Conservation (phyloP, 805 yeast genomes). For the Sugiyamaella americana region DNA sequence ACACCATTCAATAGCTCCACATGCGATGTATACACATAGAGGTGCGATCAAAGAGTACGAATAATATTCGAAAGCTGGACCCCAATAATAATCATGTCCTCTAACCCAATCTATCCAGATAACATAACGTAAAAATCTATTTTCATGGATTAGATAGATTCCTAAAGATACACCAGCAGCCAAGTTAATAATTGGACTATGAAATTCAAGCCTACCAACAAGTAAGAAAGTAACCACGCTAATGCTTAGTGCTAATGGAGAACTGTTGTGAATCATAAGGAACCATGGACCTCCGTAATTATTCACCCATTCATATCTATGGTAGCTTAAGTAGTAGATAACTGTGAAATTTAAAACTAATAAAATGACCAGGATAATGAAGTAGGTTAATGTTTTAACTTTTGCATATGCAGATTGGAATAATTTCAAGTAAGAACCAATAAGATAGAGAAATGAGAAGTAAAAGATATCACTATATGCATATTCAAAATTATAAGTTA, state of each 20-base stretch:
- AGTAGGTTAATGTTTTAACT: background rate
- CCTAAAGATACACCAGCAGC: slow-evolving; percentile 1
- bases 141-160: slow-evolving; percentile 7
- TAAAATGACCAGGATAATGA: background rate
- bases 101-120: slow-evolving; percentile 4
- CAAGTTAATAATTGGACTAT: slow-evolving; percentile 1
- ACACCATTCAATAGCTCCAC: slow-evolving; percentile 1
- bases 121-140: background rate
- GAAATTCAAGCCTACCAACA: slow-evolving; percentile 2
- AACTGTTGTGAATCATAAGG: background rate
- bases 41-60: slow-evolving; percentile 1
- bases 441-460: slow-evolving; percentile 3
- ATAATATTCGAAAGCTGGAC: slow-evolving; percentile 2
- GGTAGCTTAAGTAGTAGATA: background rate
- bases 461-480: background rate
- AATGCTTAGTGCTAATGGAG: slow-evolving; percentile 3
- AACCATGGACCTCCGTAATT: background rate
- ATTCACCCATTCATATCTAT: background rate
- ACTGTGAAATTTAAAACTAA: background rate
- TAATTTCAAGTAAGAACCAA: slow-evolving; percentile 4
- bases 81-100: background rate
- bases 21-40: background rate
- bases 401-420: background rate
- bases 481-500: background rate
- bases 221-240: slow-evolving; percentile 2